Evolutionary conservation across 805 yeast species (phyloP).

Genomic region (Candida namnaoensis): DNA sequence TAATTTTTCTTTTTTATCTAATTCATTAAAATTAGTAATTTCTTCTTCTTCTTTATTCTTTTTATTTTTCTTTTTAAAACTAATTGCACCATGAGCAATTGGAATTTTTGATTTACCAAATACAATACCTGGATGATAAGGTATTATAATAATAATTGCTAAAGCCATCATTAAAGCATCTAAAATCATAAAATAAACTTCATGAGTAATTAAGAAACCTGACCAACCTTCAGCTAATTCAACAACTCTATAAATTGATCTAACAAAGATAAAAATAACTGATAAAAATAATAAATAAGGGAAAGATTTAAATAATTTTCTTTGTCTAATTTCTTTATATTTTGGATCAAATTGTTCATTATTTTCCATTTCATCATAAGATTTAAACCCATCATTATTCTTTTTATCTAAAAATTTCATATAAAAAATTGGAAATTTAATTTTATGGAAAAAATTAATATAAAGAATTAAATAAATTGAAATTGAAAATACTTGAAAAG

Average conservation of each 20-base stretch:
- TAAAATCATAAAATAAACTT: slow-evolving; percentile 46
- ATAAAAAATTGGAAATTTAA: slow-evolving; percentile 15
- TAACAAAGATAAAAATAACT: slow-evolving; percentile 45
- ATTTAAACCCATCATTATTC: slow-evolving; percentile 1
- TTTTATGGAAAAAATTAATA: slow-evolving; percentile 33
- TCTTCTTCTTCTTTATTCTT: neutral
- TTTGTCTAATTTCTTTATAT: slow-evolving; percentile 25
- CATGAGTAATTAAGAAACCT: slow-evolving; percentile 56
- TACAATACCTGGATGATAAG: slow-evolving; percentile 58
- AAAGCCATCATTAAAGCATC: slow-evolving; percentile 57
- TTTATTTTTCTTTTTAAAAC: too few species aligned
- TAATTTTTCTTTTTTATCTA: too few species aligned
- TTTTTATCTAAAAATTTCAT: too few species aligned
- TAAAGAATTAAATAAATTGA: slow-evolving; percentile 44
- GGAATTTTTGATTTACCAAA: slow-evolving; percentile 18
- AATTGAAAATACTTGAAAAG: slow-evolving; percentile 70
- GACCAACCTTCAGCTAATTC: slow-evolving; percentile 70
- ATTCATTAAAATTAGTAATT: too few species aligned
- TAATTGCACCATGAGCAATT: neutral
- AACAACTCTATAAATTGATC: slow-evolving; percentile 66
- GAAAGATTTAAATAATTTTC: slow-evolving; percentile 29
- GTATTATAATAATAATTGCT: slow-evolving; percentile 36
- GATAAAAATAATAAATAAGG: slow-evolving; percentile 38
- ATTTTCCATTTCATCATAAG: slow-evolving; percentile 19
- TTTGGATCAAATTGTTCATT: slow-evolving; percentile 23